A percentile compares a stretch with the other conserved stretches of the same genome.
Evolutionary conservation across 441 rosid species (phyloP).

Genomic region (Euphorbia corollata): DNA sequence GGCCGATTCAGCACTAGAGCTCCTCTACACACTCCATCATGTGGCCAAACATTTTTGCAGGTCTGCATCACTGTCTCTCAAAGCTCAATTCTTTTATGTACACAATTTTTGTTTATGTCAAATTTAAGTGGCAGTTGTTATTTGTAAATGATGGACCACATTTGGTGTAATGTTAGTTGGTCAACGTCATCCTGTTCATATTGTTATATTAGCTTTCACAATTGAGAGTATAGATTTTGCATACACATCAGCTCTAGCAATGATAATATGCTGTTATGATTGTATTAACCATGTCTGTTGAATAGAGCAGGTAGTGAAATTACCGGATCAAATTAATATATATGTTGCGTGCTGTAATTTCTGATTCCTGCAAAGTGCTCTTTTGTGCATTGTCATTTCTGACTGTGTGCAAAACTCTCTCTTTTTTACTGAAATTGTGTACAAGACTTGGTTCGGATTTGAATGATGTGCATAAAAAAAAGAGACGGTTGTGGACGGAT

Average conservation of each 20-base stretch:
- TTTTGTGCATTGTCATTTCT: no score
- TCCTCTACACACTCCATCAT: not conserved
- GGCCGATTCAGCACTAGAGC: conserved; percentile 2
- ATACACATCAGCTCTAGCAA: conserved; percentile 6
- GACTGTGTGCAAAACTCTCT: no score
- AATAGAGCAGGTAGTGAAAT: not conserved
- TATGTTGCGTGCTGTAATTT: not conserved
- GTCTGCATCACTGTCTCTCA: conserved; percentile 23
- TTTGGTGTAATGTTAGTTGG: conserved; percentile 7
- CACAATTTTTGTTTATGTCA: conserved; percentile 19
- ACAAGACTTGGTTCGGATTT: not conserved
- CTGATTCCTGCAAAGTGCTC: not conserved
- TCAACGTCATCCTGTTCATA: not conserved
- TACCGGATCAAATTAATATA: not conserved
- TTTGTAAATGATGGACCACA: conserved; percentile 33
- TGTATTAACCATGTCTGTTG: not conserved
- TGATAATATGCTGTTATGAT: not conserved
- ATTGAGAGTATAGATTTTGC: not conserved
- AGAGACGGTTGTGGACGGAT: not conserved
- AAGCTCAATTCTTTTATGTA: conserved; percentile 36
- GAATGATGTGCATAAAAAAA: not conserved
- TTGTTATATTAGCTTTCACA: not conserved
- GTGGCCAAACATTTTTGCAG: conserved; percentile 23
- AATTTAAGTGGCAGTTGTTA: conserved; percentile 23
- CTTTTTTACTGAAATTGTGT: no score